Evolutionary conservation across 140 eudicot genomes (phyloP).

Genomic region (Stevia rebaudiana): DNA sequence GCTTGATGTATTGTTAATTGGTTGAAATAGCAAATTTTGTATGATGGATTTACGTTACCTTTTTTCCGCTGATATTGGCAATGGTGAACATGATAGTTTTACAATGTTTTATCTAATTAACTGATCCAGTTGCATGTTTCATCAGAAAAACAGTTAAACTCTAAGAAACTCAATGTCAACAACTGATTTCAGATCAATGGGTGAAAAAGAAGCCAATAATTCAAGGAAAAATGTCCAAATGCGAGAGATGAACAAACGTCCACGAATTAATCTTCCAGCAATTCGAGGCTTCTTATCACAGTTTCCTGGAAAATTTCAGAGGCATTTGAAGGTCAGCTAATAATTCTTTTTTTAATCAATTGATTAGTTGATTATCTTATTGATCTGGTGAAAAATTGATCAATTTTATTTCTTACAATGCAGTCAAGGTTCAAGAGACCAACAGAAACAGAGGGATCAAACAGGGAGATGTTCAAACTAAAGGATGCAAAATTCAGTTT

Average conservation of each 20-base stretch:
- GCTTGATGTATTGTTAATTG: not conserved
- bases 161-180: constrained; percentile 18
- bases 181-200: constrained; percentile 27
- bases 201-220: constrained; percentile 29
- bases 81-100: not conserved
- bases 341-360: constrained; percentile 14
- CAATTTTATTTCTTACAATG: not conserved
- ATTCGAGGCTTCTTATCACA: constrained; percentile 40
- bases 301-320: constrained; percentile 56
- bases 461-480: constrained; percentile 19
- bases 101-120: not conserved
- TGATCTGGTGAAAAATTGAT: not conserved
- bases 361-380: not conserved
- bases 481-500: constrained; percentile 43
- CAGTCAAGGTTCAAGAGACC: constrained; percentile 54
- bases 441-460: constrained; percentile 28
- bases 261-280: constrained; percentile 42
- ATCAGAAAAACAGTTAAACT: constrained; percentile 19
- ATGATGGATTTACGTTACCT: too few relatives aligned
- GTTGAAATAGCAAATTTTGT: constrained; percentile 11
- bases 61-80: not conserved
- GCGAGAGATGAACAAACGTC: constrained; percentile 28
- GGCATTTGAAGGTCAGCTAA: constrained; percentile 49
- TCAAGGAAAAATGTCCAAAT: constrained; percentile 23
- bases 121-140: not conserved